These are phyloP conservation scores for Taphrina pruni DNA, from an alignment of 1,139 yeast genomes.

Conservation along the genomic window DNA sequence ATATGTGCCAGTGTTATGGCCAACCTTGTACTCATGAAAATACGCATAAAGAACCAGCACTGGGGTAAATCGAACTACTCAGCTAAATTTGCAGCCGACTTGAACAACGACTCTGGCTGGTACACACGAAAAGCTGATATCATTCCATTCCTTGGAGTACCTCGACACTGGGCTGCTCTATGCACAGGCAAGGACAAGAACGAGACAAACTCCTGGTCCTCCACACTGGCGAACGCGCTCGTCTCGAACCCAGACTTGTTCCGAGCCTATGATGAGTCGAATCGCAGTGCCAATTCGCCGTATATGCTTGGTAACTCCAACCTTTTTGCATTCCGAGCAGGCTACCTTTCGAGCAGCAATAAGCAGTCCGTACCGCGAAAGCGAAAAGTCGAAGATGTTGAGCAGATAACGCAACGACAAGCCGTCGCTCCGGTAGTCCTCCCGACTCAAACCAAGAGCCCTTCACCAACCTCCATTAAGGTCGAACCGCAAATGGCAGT, in stretches of 20 bases:
- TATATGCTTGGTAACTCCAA: slow-evolving; percentile 42
- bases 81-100: slow-evolving; percentile 32
- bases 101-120: slow-evolving; percentile 30
- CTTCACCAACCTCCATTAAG: slow-evolving; percentile 15
- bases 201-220: slow-evolving; percentile 39
- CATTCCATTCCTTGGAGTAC: slow-evolving; percentile 41
- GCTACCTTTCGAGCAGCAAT: slow-evolving; percentile 16
- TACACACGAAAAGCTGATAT: slow-evolving; percentile 41
- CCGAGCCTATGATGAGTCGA: slow-evolving; percentile 42
- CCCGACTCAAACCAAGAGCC: not conserved
- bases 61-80: slow-evolving; percentile 36
- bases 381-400: slow-evolving; percentile 22
- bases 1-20: slow-evolving; percentile 43
- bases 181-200: slow-evolving; percentile 29
- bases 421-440: not conserved
- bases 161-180: slow-evolving; percentile 40
- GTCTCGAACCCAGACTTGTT: slow-evolving; percentile 39
- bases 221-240: slow-evolving; percentile 39
- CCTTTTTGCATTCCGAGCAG: slow-evolving; percentile 42
- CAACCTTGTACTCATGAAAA: slow-evolving; percentile 40
- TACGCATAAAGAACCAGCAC: slow-evolving; percentile 28
- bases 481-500: slow-evolving; percentile 3
- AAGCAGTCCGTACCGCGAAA: slow-evolving; percentile 21
- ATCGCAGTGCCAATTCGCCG: slow-evolving; percentile 41
- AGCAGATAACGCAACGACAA: not conserved